Base-by-base conservation (phyloP, 2,329 filamentous ascomycete genomes). In the Ophiostoma quercus region DNA sequence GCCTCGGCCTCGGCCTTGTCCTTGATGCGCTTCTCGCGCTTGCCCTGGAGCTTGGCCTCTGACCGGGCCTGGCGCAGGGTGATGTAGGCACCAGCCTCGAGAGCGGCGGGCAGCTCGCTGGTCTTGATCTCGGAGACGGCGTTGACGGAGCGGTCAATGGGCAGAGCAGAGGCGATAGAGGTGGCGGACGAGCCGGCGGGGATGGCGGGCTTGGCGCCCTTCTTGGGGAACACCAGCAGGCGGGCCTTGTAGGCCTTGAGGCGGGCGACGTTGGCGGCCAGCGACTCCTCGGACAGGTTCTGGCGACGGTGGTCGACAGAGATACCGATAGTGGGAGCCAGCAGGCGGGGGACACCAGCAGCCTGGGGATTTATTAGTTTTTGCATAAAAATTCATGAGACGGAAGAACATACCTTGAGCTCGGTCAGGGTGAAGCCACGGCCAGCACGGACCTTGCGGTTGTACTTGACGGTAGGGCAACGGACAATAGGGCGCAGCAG, bases 401-500 rank as follows among this genome's bases (percentile, higher is more conserved):
- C n/a, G n/a, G n/a, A n/a, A n/a, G n/a, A 67, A 47, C 82, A 75
- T 91, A 97, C 94, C 94, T 99, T 99, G 82, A 99, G 88, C 89
- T 99, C 95, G 85, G 90, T 87, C 77, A 98, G 87, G 78, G 94
- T 92, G 91, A 99, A 99, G 82, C 95, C 95, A 87, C 95, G 93
- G 83, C 95, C 95, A 80, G 92, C 89, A 82, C 95, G 91, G 80
- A 96, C 91, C 82, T 93, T 93, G 82, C 95, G 94, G 92, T 99
- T 99, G 89, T 99, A 96, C 88, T 96, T 97, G 87, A 97, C 84
- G 79, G 92, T 94, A 80, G 95, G 94, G 90, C 94, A 98, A 86
- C 94, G 92, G 78, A 99, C 94, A 83, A 98, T 85, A 76, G 95
- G 95, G 82, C 94, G 90, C 81, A 99, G 88, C 84, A 92, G 94